Percentiles rank a stretch among this genome's conserved stretches.
Evolutionary conservation across 1,284 basidiomycete species (phyloP).

Genomic region (Cryptococcus floricola): DNA sequence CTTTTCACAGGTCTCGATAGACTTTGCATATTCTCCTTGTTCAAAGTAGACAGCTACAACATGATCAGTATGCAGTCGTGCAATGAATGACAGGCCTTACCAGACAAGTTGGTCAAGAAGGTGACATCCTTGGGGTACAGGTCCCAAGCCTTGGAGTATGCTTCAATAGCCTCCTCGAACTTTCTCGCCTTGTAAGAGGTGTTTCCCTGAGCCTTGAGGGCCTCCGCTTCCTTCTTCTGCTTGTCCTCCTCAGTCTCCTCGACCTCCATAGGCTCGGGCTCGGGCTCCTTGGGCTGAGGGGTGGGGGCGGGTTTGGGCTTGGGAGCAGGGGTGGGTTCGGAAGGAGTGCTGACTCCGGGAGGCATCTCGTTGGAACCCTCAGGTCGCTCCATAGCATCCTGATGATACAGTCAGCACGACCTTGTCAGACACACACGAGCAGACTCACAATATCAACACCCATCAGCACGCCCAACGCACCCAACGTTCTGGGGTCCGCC

Average conservation of each 20-base stretch:
- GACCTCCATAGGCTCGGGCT: slow-evolving; percentile 55
- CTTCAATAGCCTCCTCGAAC: slow-evolving; percentile 66
- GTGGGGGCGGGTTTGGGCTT: slow-evolving; percentile 39
- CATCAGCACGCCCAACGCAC: slow-evolving; percentile 85
- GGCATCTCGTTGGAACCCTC: slow-evolving; percentile 81
- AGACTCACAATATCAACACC: slow-evolving; percentile 71
- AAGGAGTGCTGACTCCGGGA: slow-evolving; percentile 52
- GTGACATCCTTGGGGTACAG: slow-evolving; percentile 88
- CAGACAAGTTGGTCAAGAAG: slow-evolving; percentile 83
- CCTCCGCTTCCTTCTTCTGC: slow-evolving; percentile 69
- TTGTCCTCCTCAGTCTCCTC: slow-evolving; percentile 66
- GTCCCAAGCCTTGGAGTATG: slow-evolving; percentile 88
- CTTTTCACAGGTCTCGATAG: slow-evolving; percentile 87
- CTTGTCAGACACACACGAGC: background rate
- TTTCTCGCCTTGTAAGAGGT: slow-evolving; percentile 82
- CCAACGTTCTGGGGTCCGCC: slow-evolving; percentile 85
- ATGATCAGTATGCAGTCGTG: background rate
- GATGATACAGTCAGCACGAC: slow-evolving; percentile 1
- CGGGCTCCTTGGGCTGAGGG: slow-evolving; percentile 47
- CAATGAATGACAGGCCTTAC: slow-evolving; percentile 50
- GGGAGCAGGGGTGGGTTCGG: slow-evolving; percentile 9
- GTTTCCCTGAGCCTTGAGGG: slow-evolving; percentile 71
- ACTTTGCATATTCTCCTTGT: slow-evolving; percentile 82
- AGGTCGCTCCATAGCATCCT: slow-evolving; percentile 74
- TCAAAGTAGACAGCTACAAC: slow-evolving; percentile 82